These are phyloP conservation scores for Leishmania turanica DNA, from an alignment of 208 protist genomes.

Conservation along the genomic window DNA sequence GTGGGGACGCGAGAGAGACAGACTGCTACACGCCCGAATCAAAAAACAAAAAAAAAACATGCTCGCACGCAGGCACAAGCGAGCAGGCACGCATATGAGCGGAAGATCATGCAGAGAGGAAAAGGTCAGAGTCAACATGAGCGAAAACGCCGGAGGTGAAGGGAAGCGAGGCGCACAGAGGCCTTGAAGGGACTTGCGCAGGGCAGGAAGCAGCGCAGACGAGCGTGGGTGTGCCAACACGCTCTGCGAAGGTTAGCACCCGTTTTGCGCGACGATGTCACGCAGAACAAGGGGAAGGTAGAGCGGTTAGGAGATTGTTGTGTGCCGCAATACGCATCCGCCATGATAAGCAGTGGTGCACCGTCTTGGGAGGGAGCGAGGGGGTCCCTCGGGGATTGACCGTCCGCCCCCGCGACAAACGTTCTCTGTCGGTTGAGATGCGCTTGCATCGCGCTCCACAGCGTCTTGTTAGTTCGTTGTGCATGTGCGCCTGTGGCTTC, in stretches of 20 bases:
- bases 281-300: neutral
- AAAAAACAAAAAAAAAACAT: neutral
- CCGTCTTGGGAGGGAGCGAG: neutral
- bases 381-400: neutral
- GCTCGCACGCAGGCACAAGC: neutral
- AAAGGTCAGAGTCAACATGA: neutral
- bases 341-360: neutral
- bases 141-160: neutral
- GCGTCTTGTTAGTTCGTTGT: neutral
- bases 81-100: neutral
- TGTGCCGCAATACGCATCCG: neutral
- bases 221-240: neutral
- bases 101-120: neutral
- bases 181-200: neutral
- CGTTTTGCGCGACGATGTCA: neutral
- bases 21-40: neutral
- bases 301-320: neutral
- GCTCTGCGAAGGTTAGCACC: neutral
- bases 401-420: neutral
- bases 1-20: neutral
- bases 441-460: neutral
- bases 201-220: neutral
- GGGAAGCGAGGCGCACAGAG: neutral
- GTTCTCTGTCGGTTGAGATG: neutral
- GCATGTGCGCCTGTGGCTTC: neutral